Conservation (phyloP, 2,329 filamentous ascomycete genomes). For the Taxawa tesnikishii region DNA sequence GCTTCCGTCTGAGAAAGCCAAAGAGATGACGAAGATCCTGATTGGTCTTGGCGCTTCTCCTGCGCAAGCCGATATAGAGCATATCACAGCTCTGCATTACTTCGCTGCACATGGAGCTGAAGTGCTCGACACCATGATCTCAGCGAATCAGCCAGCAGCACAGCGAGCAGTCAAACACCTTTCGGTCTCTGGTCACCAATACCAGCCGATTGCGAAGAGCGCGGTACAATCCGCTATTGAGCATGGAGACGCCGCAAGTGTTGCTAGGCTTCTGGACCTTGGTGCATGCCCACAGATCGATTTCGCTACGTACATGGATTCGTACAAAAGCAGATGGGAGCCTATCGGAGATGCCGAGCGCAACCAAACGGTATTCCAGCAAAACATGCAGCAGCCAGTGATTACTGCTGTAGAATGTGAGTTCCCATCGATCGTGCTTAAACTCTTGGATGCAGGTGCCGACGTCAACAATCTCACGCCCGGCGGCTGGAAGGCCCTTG, state of each 20-base stretch:
- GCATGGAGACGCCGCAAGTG: constrained; percentile 39
- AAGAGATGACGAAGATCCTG: constrained; percentile 51
- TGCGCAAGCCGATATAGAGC: constrained; percentile 56
- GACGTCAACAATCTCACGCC: too few relatives aligned
- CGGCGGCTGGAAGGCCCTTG: constrained; percentile 1
- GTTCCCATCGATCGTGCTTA: constrained; percentile 39
- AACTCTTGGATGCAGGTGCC: constrained; percentile 39
- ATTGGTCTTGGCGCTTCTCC: constrained; percentile 59
- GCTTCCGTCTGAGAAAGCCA: constrained; percentile 51
- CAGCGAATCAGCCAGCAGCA: constrained; percentile 48
- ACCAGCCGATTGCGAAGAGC: constrained; percentile 25
- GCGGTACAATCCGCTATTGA: constrained; percentile 49
- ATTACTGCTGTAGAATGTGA: constrained; percentile 45
- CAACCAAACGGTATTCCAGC: constrained; percentile 38
- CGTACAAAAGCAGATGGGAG: too few relatives aligned
- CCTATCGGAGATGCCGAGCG: too few relatives aligned
- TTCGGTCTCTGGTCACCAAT: constrained; percentile 26
- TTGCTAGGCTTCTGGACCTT: constrained; percentile 47
- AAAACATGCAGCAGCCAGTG: constrained; percentile 50
- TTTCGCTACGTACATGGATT: constrained; percentile 48
- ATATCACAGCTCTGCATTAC: constrained; percentile 55
- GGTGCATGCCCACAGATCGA: constrained; percentile 48
- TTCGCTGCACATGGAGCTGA: constrained; percentile 42
- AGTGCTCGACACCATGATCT: constrained; percentile 29
- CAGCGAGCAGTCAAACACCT: constrained; percentile 57